Percentiles rank a stretch among this genome's conserved stretches.
phyloP scores from a whole-genome alignment of 306 rosid species.

The Oxytropis ochrocephala region DNA sequence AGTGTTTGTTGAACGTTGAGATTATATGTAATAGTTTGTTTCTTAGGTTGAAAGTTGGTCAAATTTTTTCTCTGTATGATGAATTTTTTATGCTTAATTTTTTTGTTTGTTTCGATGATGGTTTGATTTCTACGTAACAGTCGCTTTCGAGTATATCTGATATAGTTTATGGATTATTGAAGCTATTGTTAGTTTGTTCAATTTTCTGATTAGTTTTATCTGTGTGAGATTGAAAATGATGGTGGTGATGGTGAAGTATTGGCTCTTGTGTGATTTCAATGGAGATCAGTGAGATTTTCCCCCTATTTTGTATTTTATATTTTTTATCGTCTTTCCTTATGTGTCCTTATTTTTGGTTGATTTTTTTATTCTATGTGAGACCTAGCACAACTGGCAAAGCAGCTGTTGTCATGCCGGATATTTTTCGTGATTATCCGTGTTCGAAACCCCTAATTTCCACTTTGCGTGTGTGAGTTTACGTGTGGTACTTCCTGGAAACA shows the following conservation, averaged over 20 bases:
- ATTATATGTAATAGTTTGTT: neutral
- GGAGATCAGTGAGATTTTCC: neutral
- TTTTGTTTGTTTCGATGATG: neutral
- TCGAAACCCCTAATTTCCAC: too few relatives aligned
- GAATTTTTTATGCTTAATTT: neutral
- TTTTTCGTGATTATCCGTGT: too few relatives aligned
- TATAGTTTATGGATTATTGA: neutral
- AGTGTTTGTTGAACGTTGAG: neutral
- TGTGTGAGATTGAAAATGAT: neutral
- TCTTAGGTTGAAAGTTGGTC: neutral
- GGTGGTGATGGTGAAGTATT: neutral
- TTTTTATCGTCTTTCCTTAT: neutral
- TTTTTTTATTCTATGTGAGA: too few relatives aligned
- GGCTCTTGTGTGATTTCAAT: neutral
- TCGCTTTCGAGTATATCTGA: conserved; percentile 2
- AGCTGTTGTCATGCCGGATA: too few relatives aligned
- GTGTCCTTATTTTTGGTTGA: neutral
- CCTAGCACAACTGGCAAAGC: too few relatives aligned
- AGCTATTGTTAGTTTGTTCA: neutral
- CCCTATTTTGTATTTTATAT: neutral
- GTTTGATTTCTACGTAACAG: neutral
- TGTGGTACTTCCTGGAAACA: too few relatives aligned
- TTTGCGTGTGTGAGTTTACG: too few relatives aligned
- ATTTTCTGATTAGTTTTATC: neutral
- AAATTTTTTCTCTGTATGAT: neutral